These are phyloP conservation scores for Hansenula sp. DNA, from an alignment of 1,139 yeast species.

Conservation along the genomic window DNA sequence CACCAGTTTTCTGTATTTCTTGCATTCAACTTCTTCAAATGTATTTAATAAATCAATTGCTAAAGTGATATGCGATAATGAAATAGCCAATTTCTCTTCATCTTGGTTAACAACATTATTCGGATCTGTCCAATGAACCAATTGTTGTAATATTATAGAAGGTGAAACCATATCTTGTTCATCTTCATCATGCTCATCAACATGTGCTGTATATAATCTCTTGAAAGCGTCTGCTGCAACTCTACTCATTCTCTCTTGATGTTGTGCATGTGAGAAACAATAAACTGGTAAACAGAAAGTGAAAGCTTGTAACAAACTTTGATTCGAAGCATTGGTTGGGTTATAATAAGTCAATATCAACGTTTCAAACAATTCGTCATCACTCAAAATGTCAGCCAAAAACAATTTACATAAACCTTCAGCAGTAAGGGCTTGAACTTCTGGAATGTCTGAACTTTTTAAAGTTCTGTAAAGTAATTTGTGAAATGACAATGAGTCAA, in stretches of 20 bases:
- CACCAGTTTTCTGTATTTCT: constrained; percentile 52
- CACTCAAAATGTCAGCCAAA: constrained; percentile 70
- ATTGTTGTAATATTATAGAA: constrained; percentile 63
- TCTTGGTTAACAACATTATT: constrained; percentile 52
- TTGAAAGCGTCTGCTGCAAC: constrained; percentile 65
- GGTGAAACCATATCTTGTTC: constrained; percentile 37
- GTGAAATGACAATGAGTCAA: constrained; percentile 57
- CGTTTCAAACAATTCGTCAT: constrained; percentile 67
- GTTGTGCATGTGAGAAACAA: constrained; percentile 71
- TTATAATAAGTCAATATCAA: constrained; percentile 72
- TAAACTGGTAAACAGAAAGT: constrained; percentile 90
- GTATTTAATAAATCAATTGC: constrained; percentile 51
- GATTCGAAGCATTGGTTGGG: constrained; percentile 58
- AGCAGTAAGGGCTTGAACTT: constrained; percentile 75
- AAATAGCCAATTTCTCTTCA: constrained; percentile 35
- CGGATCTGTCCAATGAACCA: constrained; percentile 87
- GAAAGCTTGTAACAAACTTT: constrained; percentile 71
- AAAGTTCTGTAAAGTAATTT: constrained; percentile 67
- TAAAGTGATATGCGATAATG: constrained; percentile 54
- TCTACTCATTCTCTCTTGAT: constrained; percentile 64
- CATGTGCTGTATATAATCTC: constrained; percentile 46
- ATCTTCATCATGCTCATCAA: constrained; percentile 25
- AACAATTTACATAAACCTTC: constrained; percentile 84
- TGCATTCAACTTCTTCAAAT: constrained; percentile 43
- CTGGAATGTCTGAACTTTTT: constrained; percentile 52